Conservation (phyloP, 305 asterid species). For the Striga hermonthica region DNA sequence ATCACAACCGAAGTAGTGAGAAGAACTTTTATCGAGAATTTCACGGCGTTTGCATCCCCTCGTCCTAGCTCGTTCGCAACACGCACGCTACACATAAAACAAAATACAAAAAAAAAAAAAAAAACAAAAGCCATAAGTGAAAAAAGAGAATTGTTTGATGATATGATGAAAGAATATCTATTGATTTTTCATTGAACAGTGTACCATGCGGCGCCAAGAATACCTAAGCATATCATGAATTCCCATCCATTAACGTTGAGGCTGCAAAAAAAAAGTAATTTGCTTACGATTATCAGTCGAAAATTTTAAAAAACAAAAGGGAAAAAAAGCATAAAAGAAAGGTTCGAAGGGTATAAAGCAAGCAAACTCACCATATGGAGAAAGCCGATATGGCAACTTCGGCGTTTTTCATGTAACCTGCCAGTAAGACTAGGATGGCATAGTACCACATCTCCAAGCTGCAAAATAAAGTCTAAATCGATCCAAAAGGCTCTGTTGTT, state of each 20-base stretch:
- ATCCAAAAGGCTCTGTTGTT: too few relatives aligned
- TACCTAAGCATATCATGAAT: constrained; percentile 59
- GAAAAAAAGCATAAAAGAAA: background rate
- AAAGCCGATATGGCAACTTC: constrained; percentile 59
- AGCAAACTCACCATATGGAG: constrained; percentile 44
- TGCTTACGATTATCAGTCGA: background rate
- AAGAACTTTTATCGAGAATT: constrained; percentile 50
- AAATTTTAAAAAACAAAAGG: background rate
- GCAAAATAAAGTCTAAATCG: background rate
- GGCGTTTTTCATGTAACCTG: constrained; percentile 60
- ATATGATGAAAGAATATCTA: background rate
- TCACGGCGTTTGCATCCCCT: constrained; percentile 63
- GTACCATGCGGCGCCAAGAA: constrained; percentile 60
- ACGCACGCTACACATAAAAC: constrained; percentile 44
- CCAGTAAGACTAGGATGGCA: constrained; percentile 47
- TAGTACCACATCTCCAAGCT: constrained; percentile 61
- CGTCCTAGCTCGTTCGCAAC: constrained; percentile 68
- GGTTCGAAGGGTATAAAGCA: background rate
- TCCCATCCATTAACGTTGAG: constrained; percentile 65
- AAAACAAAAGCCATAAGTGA: background rate
- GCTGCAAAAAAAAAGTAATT: constrained; percentile 34
- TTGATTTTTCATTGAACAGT: background rate
- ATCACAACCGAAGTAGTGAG: constrained; percentile 40
- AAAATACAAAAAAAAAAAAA: background rate
- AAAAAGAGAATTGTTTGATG: background rate